Percentiles rank a stretch among this genome's conserved stretches.
phyloP scores from a whole-genome alignment of 257 asterid genomes.

The Cinchona pubescens region DNA sequence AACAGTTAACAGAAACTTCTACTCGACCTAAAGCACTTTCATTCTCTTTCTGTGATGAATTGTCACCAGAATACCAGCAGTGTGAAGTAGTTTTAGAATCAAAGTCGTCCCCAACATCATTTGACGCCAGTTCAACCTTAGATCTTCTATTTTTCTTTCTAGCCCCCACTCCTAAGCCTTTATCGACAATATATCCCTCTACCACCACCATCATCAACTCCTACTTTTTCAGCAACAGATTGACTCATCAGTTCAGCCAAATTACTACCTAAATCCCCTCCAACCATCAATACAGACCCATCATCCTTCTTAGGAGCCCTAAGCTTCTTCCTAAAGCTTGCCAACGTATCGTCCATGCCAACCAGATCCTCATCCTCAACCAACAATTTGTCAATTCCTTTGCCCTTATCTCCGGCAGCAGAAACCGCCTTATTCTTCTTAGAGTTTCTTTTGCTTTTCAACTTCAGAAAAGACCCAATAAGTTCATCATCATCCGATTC shows the following conservation, averaged over 20 bases:
- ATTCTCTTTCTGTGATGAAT: slow-evolving; percentile 27
- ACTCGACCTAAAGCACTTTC: slow-evolving; percentile 28
- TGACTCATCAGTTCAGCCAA: slow-evolving; percentile 30
- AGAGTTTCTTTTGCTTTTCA: slow-evolving; percentile 48
- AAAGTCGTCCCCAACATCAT: slow-evolving; percentile 22
- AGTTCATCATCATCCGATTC: slow-evolving; percentile 84
- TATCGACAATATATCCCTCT: slow-evolving; percentile 27
- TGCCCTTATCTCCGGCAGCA: slow-evolving; percentile 39
- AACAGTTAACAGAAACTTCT: slow-evolving; percentile 16
- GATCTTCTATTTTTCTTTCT: slow-evolving; percentile 41
- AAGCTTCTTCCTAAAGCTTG: slow-evolving; percentile 77
- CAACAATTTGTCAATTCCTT: slow-evolving; percentile 38
- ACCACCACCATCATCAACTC: slow-evolving; percentile 36
- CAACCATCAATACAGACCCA: slow-evolving; percentile 34
- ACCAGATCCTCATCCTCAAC: slow-evolving; percentile 52
- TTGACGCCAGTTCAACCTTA: slow-evolving; percentile 32
- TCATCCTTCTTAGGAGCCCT: slow-evolving; percentile 66
- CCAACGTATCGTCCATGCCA: slow-evolving; percentile 92
- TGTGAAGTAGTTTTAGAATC: slow-evolving; percentile 28
- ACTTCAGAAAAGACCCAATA: slow-evolving; percentile 67
- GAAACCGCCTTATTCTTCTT: slow-evolving; percentile 55
- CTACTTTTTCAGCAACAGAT: slow-evolving; percentile 31
- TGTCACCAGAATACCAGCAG: slow-evolving; percentile 23
- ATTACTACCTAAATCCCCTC: slow-evolving; percentile 26
- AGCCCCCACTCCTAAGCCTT: slow-evolving; percentile 29